phyloP scores from a whole-genome alignment of 306 rosid genomes.

The Argentina anserina region DNA sequence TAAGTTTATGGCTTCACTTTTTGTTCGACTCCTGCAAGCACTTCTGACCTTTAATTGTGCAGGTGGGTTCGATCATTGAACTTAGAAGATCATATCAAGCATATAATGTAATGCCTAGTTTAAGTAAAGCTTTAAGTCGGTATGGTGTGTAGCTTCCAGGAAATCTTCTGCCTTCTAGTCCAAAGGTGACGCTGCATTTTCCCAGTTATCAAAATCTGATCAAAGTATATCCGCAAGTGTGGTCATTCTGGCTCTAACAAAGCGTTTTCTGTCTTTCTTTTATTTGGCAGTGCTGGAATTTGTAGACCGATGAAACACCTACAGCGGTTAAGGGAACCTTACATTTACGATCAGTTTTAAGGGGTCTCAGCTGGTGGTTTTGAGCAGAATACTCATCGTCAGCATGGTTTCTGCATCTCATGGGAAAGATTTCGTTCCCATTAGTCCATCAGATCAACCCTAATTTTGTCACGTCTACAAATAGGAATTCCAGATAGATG shows the following conservation, averaged over 20 bases:
- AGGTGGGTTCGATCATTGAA: constrained; percentile 98
- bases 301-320: not conserved
- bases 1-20: not conserved
- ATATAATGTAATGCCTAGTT: constrained; percentile 92
- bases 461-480: not conserved
- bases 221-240: not conserved
- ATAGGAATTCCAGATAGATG: not conserved
- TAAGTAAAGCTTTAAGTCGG: constrained; percentile 86
- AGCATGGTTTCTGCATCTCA: not conserved
- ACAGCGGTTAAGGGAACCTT: not conserved
- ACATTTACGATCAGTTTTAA: not conserved
- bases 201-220: not conserved
- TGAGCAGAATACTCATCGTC: not conserved
- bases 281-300: not conserved
- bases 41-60: constrained; percentile 25
- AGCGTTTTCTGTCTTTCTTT: not conserved
- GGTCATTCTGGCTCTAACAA: not conserved
- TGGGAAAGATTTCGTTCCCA: not conserved
- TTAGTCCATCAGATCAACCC: not conserved
- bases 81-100: constrained; percentile 98
- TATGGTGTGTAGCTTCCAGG: constrained; percentile 66
- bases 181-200: not conserved
- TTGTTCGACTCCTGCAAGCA: not conserved
- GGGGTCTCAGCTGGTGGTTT: not conserved
- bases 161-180: constrained; percentile 15